These are phyloP conservation scores for Candida morakotiae DNA, from an alignment of 805 yeast species.

Conservation along the genomic window DNA sequence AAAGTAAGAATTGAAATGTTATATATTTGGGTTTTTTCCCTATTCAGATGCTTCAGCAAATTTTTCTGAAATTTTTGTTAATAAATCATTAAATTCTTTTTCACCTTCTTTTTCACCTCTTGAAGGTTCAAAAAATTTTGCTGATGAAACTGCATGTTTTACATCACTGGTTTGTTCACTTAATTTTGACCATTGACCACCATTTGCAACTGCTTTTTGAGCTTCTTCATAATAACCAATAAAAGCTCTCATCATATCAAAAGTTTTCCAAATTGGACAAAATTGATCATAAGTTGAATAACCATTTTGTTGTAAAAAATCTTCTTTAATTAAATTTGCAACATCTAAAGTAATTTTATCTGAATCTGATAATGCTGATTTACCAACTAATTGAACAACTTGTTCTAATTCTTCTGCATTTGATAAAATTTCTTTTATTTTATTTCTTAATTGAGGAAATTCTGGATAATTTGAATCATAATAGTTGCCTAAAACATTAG, in stretches of 20 bases:
- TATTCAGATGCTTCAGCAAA: constrained; percentile 95
- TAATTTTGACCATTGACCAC: constrained; percentile 92
- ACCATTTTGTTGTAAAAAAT: constrained; percentile 98
- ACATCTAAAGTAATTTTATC: constrained; percentile 97
- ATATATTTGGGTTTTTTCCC: too few species aligned
- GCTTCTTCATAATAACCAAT: constrained; percentile 93
- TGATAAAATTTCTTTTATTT: constrained; percentile 89
- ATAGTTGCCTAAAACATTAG: constrained; percentile 77
- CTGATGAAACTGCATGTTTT: constrained; percentile 88
- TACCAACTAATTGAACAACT: constrained; percentile 98
- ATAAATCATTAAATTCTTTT: constrained; percentile 72
- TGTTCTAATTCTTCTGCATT: constrained; percentile 98
- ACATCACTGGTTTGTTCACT: constrained; percentile 86
- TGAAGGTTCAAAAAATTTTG: constrained; percentile 95
- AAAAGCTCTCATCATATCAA: constrained; percentile 95
- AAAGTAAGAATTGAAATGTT: too few species aligned
- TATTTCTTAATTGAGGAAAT: constrained; percentile 85
- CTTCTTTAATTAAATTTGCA: constrained; percentile 88
- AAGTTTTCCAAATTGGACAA: constrained; percentile 99
- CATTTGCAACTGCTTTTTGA: constrained; percentile 90
- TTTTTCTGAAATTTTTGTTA: constrained; percentile 75
- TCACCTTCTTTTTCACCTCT: constrained; percentile 78
- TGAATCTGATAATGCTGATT: constrained; percentile 92
- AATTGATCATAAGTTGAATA: constrained; percentile 96
- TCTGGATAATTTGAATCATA: constrained; percentile 87